A percentile compares a stretch with the other conserved stretches of the same genome.
Conservation (phyloP, 2,329 filamentous ascomycete genomes). For the Sarocladium strictum region DNA sequence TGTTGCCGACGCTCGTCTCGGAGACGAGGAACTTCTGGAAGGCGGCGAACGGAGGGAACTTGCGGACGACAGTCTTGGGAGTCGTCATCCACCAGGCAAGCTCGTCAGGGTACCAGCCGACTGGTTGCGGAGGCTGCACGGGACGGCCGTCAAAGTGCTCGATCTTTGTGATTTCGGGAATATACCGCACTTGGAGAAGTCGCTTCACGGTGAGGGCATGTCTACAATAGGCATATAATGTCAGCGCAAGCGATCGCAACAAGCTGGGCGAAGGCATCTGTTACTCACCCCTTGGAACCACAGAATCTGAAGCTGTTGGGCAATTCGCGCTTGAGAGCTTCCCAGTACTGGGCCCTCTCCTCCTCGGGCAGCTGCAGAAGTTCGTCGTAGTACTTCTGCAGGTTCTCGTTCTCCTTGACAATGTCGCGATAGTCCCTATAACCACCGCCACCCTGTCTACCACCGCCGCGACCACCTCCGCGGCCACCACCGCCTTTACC, state of each 20-base stretch:
- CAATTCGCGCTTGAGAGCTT: slow-evolving; percentile 71
- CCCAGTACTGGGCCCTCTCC: slow-evolving; percentile 80
- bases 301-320: slow-evolving; percentile 98
- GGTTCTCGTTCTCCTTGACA: slow-evolving; percentile 73
- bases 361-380: slow-evolving; percentile 69
- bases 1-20: slow-evolving; percentile 95
- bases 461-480: slow-evolving; percentile 18
- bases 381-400: slow-evolving; percentile 81
- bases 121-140: slow-evolving; percentile 74
- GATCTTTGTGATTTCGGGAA: slow-evolving; percentile 83
- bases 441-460: slow-evolving; percentile 15
- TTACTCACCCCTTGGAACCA: slow-evolving; percentile 75
- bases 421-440: slow-evolving; percentile 39
- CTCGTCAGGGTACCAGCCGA: slow-evolving; percentile 90
- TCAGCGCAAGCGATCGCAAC: neutral
- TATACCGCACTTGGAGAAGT: slow-evolving; percentile 80
- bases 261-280: slow-evolving; percentile 11
- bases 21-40: slow-evolving; percentile 98
- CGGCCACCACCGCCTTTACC: slow-evolving; percentile 29
- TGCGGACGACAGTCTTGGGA: slow-evolving; percentile 90
- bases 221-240: slow-evolving; percentile 31
- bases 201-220: slow-evolving; percentile 91
- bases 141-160: slow-evolving; percentile 73
- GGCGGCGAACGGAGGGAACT: slow-evolving; percentile 86
- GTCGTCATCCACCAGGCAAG: slow-evolving; percentile 98